phyloP scores from a whole-genome alignment of 106 monocot species.

The Alisma plantagoaquatica region DNA sequence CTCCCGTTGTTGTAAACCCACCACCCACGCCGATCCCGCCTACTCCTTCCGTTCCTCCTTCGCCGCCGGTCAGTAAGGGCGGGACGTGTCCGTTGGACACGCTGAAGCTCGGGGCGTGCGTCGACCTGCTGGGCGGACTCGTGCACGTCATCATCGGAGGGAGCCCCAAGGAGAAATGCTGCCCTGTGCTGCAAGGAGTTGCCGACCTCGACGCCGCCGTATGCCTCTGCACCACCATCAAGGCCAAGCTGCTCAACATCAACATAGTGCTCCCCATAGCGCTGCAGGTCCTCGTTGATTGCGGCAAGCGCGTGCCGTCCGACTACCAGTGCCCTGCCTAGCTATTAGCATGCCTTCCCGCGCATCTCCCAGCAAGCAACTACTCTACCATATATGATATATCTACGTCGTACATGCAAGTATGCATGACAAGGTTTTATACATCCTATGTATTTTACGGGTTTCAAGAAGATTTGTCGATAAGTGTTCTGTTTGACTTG shows the following conservation, averaged over 20 bases:
- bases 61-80: not conserved
- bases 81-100: conserved; percentile 21
- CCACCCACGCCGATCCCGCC: not conserved
- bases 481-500: too few species aligned
- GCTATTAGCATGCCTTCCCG: too few species aligned
- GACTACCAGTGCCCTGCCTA: conserved; percentile 26
- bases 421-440: too few species aligned
- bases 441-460: too few species aligned
- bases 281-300: conserved; percentile 18
- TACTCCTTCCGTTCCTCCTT: not conserved
- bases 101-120: conserved; percentile 24
- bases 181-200: conserved; percentile 21
- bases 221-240: conserved; percentile 30
- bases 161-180: conserved; percentile 10
- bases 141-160: conserved; percentile 19
- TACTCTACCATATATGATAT: too few species aligned
- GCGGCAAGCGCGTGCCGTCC: conserved; percentile 19
- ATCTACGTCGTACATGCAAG: too few species aligned
- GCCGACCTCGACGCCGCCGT: conserved; percentile 24
- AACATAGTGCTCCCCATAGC: conserved; percentile 30
- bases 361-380: too few species aligned
- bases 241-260: conserved; percentile 26
- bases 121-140: conserved; percentile 29
- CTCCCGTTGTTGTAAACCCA: not conserved
- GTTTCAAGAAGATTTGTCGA: too few species aligned